Percentiles rank a stretch among this genome's conserved stretches.
Evolutionary conservation across 1,284 basidiomycete species (phyloP).

Genomic region (Malassezia obtusa): DNA sequence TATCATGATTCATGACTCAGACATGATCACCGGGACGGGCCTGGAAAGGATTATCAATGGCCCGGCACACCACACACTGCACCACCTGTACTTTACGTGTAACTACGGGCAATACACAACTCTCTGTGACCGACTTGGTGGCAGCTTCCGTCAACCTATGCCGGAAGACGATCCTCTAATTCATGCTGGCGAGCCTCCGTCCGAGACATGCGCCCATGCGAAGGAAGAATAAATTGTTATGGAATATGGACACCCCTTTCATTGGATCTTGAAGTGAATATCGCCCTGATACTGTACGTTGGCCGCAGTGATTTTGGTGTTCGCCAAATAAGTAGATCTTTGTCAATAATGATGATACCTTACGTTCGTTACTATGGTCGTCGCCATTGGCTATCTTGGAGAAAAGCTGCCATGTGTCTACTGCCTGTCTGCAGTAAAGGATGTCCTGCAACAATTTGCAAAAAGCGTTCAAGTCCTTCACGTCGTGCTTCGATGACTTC

Average conservation of each 20-base stretch:
- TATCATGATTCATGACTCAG: constrained; percentile 80
- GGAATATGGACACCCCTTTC: not conserved
- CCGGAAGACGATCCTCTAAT: constrained; percentile 74
- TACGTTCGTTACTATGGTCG: not conserved
- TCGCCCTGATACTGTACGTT: too few relatives aligned
- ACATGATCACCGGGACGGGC: constrained; percentile 90
- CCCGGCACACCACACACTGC: constrained; percentile 91
- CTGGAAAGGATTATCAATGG: constrained; percentile 89
- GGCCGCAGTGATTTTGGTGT: not conserved
- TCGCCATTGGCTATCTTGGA: constrained; percentile 57
- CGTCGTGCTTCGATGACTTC: constrained; percentile 87
- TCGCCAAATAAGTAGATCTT: not conserved
- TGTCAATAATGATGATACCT: not conserved
- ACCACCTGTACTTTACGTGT: constrained; percentile 84
- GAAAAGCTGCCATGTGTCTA: constrained; percentile 90
- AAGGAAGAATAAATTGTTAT: not conserved
- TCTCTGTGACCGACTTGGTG: constrained; percentile 73
- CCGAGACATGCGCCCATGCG: not conserved
- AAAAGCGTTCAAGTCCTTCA: constrained; percentile 87
- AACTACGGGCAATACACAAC: constrained; percentile 97
- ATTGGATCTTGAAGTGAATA: not conserved
- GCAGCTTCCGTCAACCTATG: constrained; percentile 77
- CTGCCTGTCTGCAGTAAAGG: constrained; percentile 94
- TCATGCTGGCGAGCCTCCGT: constrained; percentile 49
- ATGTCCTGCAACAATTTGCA: constrained; percentile 93